These are phyloP conservation scores for Kentomonas sorsogonicus DNA, from an alignment of 208 protist species.

Conservation along the genomic window DNA sequence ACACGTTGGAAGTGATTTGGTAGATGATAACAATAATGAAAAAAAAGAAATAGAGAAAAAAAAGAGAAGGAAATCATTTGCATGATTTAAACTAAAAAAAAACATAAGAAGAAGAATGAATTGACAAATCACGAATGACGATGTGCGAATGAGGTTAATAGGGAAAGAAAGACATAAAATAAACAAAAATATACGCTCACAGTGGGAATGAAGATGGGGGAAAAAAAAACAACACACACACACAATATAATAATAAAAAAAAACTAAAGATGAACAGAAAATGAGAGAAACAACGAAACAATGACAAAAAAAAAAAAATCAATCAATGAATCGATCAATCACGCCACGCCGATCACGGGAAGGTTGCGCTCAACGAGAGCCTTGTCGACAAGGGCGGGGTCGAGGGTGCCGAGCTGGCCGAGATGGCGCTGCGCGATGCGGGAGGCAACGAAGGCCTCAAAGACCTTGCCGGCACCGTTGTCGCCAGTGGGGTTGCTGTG, in stretches of 20 bases:
- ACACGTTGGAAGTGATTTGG: not conserved
- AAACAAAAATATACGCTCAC: not conserved
- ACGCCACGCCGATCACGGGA: not conserved
- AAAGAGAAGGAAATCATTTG: not conserved
- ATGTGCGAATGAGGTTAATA: not conserved
- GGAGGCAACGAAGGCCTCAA: slow-evolving; percentile 10
- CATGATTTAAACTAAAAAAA: not conserved
- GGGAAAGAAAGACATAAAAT: slow-evolving; percentile 3
- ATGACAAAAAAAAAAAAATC: not conserved
- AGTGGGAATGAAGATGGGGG: not conserved
- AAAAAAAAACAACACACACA: not conserved
- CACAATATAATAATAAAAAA: not conserved
- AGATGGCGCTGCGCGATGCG: slow-evolving; percentile 6
- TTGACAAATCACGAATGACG: not conserved
- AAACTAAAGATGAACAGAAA: slow-evolving; percentile 6
- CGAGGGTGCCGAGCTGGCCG: slow-evolving; percentile 13
- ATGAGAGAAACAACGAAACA: not conserved
- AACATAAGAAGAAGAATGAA: not conserved
- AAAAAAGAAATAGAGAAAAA: not conserved
- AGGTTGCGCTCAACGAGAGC: slow-evolving; percentile 14
- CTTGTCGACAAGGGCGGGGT: slow-evolving; percentile 2
- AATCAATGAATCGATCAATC: not conserved
- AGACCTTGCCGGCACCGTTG: not conserved
- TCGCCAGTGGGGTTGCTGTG: no score
- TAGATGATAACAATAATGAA: not conserved